Evolutionary conservation across 768 basidiomycete genomes (phyloP), one percentile per base, ranked within the genome.

Genomic region (Solioccasus polychromus): DNA sequence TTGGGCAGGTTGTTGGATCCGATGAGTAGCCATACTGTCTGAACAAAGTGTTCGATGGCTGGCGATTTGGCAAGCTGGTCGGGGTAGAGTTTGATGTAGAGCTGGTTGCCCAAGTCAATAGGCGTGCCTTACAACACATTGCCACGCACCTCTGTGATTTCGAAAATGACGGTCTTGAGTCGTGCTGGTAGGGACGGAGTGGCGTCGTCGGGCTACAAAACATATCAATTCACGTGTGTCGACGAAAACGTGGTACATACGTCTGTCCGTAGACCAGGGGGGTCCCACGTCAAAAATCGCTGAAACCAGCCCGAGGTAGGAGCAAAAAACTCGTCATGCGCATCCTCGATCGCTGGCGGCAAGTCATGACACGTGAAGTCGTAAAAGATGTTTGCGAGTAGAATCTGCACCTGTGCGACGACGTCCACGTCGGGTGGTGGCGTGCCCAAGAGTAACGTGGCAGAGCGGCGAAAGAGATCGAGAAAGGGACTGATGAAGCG

Each of bases 341-440:
- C 72, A 58, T 98, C 96, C 62, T 99, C 96, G 56, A 99, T 84
- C 53, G 83, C 86, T 12, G 92, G 92, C 4, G 94, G 96, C 15
- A 98, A 74, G 68, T 99, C 96, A 53, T 98, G 95, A 54, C 88
- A 89, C 2, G 88, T 92, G 52, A 99, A 80, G 66, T 98, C 96
- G 58, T 93, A 87, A 71, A 86, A 98, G 20, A 98, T 80, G 28
- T 94, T 88, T 15, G 88, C 73, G 14, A 96, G 74, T 7, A 92
- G 73, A 17, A 84, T 78, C 76, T 90, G 83, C 0, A 79, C 77
- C 51, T 89, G 86, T 1, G 88, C 83, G 25, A 92, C 57, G 18
- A 78, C 62, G 1, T 72, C 68, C 55, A 75, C 62, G 72, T 66
- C 72, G 35, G 52, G 59, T 26, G 50, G 72, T 24, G 56, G 72